phyloP scores from a whole-genome alignment of 805 yeast genomes.

The Schwanniomyces vanrijiae region DNA sequence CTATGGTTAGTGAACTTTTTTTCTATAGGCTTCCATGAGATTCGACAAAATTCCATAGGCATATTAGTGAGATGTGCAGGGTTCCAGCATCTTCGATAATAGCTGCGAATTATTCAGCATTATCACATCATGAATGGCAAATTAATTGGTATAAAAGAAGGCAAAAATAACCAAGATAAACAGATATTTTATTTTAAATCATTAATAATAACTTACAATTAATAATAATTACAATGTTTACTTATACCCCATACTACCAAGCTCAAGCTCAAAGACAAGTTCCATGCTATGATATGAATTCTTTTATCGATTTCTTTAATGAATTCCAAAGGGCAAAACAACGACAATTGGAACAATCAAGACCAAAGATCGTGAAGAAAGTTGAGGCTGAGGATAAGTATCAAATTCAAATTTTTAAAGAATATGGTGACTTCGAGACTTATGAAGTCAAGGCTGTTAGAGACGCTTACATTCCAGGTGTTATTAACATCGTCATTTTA shows the following conservation, averaged over 20 bases:
- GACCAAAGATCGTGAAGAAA: constrained; percentile 34
- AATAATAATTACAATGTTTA: constrained; percentile 8
- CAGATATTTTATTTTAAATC: not conserved
- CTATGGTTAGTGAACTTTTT: no score
- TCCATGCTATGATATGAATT: constrained; percentile 9
- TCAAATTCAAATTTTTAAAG: constrained; percentile 37
- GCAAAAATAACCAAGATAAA: not conserved
- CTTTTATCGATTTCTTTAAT: constrained; percentile 12
- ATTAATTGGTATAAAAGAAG: not conserved
- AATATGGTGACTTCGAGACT: constrained; percentile 30
- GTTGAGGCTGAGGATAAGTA: constrained; percentile 33
- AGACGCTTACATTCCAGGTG: constrained; percentile 13
- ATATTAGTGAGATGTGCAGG: not conserved
- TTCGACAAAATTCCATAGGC: not conserved
- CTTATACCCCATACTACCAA: constrained; percentile 8
- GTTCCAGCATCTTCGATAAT: not conserved
- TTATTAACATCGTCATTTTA: constrained; percentile 18
- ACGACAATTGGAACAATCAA: constrained; percentile 5
- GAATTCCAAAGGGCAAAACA: constrained; percentile 4
- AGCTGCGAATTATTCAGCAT: not conserved
- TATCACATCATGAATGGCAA: not conserved
- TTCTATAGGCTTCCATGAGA: not conserved
- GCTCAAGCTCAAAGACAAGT: constrained; percentile 1
- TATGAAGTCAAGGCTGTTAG: constrained; percentile 29
- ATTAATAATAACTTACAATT: not conserved